Evolutionary conservation across 148 eudicot species (phyloP).

Genomic region (Nyssa sinensis): DNA sequence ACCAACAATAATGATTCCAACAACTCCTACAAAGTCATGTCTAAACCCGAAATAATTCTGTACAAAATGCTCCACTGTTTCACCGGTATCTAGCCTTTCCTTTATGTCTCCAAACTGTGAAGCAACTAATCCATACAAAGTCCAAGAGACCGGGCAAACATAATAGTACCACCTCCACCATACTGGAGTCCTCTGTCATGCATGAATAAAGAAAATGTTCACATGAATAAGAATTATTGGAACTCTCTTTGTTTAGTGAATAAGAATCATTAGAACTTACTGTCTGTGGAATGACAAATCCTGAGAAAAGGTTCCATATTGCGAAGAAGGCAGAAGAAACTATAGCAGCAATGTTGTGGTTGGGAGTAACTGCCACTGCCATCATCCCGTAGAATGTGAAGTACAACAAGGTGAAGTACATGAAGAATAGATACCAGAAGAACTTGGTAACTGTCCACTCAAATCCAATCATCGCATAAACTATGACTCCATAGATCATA

Average conservation of each 20-base stretch:
- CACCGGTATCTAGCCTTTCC: constrained; percentile 22
- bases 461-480: constrained; percentile 64
- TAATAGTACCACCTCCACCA: constrained; percentile 83
- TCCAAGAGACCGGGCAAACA: constrained; percentile 58
- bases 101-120: constrained; percentile 56
- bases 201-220: neutral
- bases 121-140: constrained; percentile 54
- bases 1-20: constrained; percentile 44
- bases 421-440: constrained; percentile 60
- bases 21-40: constrained; percentile 43
- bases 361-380: constrained; percentile 65
- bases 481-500: constrained; percentile 41
- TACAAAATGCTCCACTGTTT: constrained; percentile 37
- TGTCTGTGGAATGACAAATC: constrained; percentile 33
- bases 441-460: constrained; percentile 56
- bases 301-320: constrained; percentile 43
- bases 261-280: constrained; percentile 16
- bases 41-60: constrained; percentile 44
- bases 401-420: constrained; percentile 65
- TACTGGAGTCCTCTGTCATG: constrained; percentile 32
- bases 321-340: constrained; percentile 57
- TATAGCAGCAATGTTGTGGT: constrained; percentile 54
- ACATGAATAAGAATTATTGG: neutral
- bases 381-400: constrained; percentile 72
- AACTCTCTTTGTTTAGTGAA: neutral